Percentiles rank a stretch among this genome's conserved stretches.
These are phyloP conservation scores for Coemansia sp. DNA, from an alignment of 192 early-diverging fungal species.

Conservation along the genomic window DNA sequence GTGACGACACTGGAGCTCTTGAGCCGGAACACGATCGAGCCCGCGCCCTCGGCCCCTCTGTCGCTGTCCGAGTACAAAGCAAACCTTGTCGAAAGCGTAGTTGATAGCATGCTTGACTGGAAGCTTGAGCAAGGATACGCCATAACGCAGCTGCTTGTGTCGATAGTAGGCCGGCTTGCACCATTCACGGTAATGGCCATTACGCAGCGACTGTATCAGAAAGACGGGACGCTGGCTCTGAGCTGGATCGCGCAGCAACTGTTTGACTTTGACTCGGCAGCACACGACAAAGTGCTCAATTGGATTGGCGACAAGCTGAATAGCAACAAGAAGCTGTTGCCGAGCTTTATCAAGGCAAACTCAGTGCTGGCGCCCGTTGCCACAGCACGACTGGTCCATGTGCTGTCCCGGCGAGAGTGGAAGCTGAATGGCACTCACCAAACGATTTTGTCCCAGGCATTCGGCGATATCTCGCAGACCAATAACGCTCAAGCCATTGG, in stretches of 20 bases:
- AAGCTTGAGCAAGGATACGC: slow-evolving; percentile 4
- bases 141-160: not conserved
- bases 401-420: slow-evolving; percentile 26
- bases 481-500: slow-evolving; percentile 25
- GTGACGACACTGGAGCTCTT: slow-evolving; percentile 5
- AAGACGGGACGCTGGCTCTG: not conserved
- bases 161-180: not conserved
- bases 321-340: not conserved
- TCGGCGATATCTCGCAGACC: slow-evolving; percentile 6
- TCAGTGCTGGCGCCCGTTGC: slow-evolving; percentile 15
- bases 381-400: slow-evolving; percentile 24
- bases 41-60: not conserved
- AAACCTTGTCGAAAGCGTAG: not conserved
- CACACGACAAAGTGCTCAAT: slow-evolving; percentile 18
- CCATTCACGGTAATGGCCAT: not conserved
- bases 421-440: slow-evolving; percentile 22
- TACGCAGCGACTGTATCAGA: slow-evolving; percentile 2
- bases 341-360: slow-evolving; percentile 10
- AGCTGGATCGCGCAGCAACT: slow-evolving; percentile 24
- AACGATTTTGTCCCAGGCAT: slow-evolving; percentile 21
- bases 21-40: slow-evolving; percentile 14
- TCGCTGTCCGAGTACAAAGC: slow-evolving; percentile 2
- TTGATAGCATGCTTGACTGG: not conserved
- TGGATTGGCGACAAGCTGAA: slow-evolving; percentile 18
- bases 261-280: slow-evolving; percentile 12